Conservation (phyloP, 169 alveolate genomes). For the Babesia bovis region DNA sequence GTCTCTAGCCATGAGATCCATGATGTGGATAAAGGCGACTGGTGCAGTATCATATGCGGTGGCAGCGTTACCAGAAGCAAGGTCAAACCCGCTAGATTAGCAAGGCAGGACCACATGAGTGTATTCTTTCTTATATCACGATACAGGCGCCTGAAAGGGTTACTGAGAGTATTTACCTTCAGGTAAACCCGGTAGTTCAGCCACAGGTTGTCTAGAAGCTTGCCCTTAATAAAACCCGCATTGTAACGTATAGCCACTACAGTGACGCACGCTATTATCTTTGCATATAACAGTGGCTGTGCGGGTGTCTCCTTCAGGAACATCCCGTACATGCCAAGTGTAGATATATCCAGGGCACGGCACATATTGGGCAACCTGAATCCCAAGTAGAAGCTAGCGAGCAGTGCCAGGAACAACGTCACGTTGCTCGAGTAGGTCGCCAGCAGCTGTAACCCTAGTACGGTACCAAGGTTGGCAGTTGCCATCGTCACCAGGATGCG, state of each 20-base stretch:
- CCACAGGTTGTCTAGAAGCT: not conserved
- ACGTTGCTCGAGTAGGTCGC: not conserved
- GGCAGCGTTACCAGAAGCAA: not conserved
- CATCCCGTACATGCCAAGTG: not conserved
- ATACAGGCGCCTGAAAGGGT: not conserved
- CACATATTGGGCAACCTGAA: not conserved
- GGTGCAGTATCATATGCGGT: not conserved
- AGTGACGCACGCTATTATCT: not conserved
- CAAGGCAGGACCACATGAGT: not conserved
- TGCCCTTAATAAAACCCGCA: not conserved
- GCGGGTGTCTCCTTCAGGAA: not conserved
- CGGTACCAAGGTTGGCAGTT: not conserved
- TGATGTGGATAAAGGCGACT: not conserved
- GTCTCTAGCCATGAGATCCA: not conserved
- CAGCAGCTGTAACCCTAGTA: not conserved
- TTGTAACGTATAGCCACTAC: not conserved
- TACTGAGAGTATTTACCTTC: not conserved
- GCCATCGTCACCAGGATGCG: not conserved
- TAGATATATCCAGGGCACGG: not conserved
- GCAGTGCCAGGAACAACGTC: not conserved
- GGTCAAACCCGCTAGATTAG: conserved; percentile 5
- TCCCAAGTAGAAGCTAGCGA: not conserved
- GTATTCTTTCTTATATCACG: not conserved
- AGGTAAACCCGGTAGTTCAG: not conserved
- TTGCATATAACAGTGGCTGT: not conserved